Conservation (phyloP, 176 grass and related monocot genomes). For the Zoysia pacifica region DNA sequence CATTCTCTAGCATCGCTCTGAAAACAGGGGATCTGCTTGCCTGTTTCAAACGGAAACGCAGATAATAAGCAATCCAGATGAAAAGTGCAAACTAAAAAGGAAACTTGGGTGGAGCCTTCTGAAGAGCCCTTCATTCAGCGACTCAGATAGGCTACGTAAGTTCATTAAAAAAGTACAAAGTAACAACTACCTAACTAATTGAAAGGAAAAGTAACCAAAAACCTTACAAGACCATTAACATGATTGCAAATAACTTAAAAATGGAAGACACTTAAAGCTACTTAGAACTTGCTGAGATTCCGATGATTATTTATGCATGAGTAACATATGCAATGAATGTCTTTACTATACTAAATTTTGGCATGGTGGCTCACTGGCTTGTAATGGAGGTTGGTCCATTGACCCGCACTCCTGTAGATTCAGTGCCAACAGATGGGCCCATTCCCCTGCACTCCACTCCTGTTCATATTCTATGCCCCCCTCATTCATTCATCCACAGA, state of each 20-base stretch:
- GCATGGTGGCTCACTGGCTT: no score
- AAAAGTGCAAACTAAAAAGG: background rate
- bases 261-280: background rate
- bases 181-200: slow-evolving; percentile 10
- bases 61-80: background rate
- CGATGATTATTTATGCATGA: background rate
- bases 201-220: background rate
- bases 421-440: no score
- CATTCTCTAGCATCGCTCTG: slow-evolving; percentile 94
- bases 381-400: no score
- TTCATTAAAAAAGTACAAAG: background rate
- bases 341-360: no score
- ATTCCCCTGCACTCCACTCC: no score
- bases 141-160: no score
- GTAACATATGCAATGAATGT: background rate
- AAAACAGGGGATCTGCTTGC: slow-evolving; percentile 91
- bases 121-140: no score
- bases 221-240: background rate
- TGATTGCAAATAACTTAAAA: background rate
- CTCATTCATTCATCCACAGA: no score
- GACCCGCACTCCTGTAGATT: no score
- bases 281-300: background rate
- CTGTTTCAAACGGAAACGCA: slow-evolving; percentile 41
- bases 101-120: no score
- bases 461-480: no score